phyloP scores from a whole-genome alignment of 176 grass and related monocot species.

The Alloteropsis semialata region DNA sequence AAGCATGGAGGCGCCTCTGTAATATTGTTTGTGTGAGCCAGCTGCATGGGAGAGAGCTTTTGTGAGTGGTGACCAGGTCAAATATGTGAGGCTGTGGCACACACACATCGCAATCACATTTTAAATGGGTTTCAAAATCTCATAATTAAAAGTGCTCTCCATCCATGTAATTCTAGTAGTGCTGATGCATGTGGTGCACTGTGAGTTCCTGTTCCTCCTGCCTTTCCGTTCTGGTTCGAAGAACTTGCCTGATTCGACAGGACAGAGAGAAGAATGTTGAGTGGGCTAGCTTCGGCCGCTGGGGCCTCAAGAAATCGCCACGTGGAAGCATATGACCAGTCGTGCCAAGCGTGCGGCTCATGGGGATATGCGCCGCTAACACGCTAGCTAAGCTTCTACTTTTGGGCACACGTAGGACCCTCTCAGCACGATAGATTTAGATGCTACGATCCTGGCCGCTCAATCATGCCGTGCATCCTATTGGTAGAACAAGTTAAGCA shows the following conservation, averaged over 20 bases:
- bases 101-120: neutral
- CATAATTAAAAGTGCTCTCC: neutral
- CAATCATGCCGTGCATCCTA: neutral
- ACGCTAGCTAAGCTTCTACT: neutral
- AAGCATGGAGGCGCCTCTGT: neutral
- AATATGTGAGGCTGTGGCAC: slow-evolving; percentile 21
- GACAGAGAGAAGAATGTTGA: neutral
- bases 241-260: neutral
- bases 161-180: neutral
- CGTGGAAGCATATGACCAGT: neutral
- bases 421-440: neutral
- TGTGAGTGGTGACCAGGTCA: slow-evolving; percentile 4
- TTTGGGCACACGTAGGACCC: slow-evolving; percentile 1
- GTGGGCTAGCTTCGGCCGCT: neutral
- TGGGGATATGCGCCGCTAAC: neutral
- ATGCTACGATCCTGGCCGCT: neutral
- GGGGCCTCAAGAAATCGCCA: neutral
- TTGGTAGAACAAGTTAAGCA: neutral
- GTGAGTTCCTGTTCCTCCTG: neutral
- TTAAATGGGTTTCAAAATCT: neutral
- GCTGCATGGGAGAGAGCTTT: neutral
- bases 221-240: neutral
- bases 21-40: neutral
- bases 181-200: slow-evolving; percentile 1
- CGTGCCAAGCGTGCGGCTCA: neutral